phyloP scores from a whole-genome alignment of 2,329 filamentous ascomycete species.

The Xylariaceae sp. region DNA sequence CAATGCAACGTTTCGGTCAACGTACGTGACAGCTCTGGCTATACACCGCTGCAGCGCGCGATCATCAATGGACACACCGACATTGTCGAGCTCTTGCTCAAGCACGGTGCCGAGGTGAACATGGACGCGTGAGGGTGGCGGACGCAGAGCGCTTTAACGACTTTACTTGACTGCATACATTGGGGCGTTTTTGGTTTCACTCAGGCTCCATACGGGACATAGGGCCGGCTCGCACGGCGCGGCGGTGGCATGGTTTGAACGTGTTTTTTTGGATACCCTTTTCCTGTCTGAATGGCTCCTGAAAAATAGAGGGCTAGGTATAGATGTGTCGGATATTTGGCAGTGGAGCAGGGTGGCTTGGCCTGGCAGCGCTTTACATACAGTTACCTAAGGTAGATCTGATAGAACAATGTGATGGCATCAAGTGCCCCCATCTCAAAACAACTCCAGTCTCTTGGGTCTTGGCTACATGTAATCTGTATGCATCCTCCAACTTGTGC shows the following conservation, averaged over 20 bases:
- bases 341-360: constrained; percentile 1
- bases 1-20: constrained; percentile 22
- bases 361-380: background rate
- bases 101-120: constrained; percentile 20
- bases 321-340: background rate
- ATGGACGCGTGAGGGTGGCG: constrained; percentile 14
- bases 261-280: constrained; percentile 16
- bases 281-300: constrained; percentile 6
- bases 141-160: constrained; percentile 3
- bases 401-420: constrained; percentile 3
- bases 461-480: no score
- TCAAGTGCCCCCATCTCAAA: background rate
- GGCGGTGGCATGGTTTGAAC: constrained; percentile 13
- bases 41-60: constrained; percentile 23
- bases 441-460: background rate
- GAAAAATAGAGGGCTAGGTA: constrained; percentile 8
- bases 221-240: constrained; percentile 1
- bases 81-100: constrained; percentile 22
- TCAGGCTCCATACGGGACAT: constrained; percentile 4
- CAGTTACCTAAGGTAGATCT: no score
- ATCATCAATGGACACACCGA: constrained; percentile 24
- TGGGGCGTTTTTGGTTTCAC: constrained; percentile 15
- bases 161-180: constrained; percentile 16
- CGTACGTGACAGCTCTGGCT: constrained; percentile 20
- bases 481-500: no score